These are phyloP conservation scores for Paxillus ammoniavirescens DNA, from an alignment of 768 basidiomycete species.

Conservation along the genomic window DNA sequence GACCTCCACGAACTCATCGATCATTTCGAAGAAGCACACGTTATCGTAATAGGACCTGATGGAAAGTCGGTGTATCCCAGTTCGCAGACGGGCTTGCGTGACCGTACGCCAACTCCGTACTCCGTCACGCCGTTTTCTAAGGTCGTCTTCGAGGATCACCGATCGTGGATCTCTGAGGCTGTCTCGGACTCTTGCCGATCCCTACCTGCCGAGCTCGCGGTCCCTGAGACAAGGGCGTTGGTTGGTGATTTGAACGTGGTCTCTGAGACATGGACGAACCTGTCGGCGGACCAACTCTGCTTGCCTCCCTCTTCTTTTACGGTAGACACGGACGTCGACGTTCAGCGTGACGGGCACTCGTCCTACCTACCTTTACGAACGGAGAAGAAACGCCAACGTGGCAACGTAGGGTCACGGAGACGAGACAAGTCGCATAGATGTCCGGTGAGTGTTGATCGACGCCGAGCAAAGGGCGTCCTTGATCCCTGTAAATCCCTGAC, in stretches of 20 bases:
- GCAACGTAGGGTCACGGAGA: conserved; percentile 18
- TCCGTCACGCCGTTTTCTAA: background rate
- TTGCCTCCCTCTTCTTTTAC: conserved; percentile 6
- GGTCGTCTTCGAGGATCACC: conserved; percentile 1
- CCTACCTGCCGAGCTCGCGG: too few relatives aligned
- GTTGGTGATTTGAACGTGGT: background rate
- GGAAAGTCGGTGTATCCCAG: conserved; percentile 34
- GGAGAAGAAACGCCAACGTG: conserved; percentile 15
- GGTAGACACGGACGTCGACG: background rate
- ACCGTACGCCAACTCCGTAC: background rate
- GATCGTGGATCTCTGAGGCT: background rate
- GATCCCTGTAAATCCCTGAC: background rate
- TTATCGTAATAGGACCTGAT: conserved; percentile 28
- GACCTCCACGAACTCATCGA: conserved; percentile 51
- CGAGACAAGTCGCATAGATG: conserved; percentile 48
- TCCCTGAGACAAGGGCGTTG: background rate
- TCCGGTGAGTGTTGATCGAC: conserved; percentile 36
- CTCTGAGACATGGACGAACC: background rate
- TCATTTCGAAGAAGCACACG: conserved; percentile 48
- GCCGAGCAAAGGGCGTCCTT: background rate
- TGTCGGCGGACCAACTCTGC: conserved; percentile 3
- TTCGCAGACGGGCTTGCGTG: background rate
- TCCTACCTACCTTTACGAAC: background rate
- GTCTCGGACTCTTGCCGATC: too few relatives aligned
- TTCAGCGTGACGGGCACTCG: background rate